Conservation (phyloP, 2,329 filamentous ascomycete species). For the Helicocarpus griseus region DNA sequence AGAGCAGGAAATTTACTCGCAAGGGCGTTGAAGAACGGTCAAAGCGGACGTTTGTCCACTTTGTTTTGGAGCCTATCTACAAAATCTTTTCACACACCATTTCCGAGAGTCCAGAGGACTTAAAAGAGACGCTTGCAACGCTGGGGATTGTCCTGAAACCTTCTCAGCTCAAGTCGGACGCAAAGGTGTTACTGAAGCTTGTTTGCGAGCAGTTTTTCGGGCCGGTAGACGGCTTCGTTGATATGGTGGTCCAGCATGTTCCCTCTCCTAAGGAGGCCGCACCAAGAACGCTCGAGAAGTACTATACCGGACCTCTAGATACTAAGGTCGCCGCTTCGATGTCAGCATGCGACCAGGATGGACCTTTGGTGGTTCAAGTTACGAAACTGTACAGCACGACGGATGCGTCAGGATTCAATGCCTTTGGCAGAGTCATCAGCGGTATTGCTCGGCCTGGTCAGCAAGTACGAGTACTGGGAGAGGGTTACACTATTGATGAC, state of each 20-base stretch:
- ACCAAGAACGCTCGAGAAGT: constrained; percentile 65
- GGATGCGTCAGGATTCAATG: constrained; percentile 84
- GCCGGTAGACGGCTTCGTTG: constrained; percentile 77
- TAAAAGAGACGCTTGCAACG: constrained; percentile 66
- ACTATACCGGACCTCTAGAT: constrained; percentile 87
- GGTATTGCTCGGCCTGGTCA: constrained; percentile 75
- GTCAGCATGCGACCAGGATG: constrained; percentile 74
- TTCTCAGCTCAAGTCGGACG: constrained; percentile 82
- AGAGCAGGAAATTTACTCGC: constrained; percentile 80
- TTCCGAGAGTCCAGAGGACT: constrained; percentile 74
- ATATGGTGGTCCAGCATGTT: constrained; percentile 86
- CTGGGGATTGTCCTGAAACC: constrained; percentile 84
- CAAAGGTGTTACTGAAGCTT: constrained; percentile 75
- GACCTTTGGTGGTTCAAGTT: constrained; percentile 81
- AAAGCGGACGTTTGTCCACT: constrained; percentile 83
- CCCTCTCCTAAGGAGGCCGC: constrained; percentile 77
- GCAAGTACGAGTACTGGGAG: constrained; percentile 82
- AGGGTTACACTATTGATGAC: constrained; percentile 91
- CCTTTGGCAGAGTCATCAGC: constrained; percentile 85
- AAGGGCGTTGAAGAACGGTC: constrained; percentile 73
- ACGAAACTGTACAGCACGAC: constrained; percentile 86
- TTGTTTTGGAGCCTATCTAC: constrained; percentile 93
- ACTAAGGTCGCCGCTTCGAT: constrained; percentile 72
- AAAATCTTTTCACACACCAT: constrained; percentile 95
- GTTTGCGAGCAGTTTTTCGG: constrained; percentile 97